Evolutionary conservation across 208 protist species (phyloP).

Genomic region (Cochliopodium minus): DNA sequence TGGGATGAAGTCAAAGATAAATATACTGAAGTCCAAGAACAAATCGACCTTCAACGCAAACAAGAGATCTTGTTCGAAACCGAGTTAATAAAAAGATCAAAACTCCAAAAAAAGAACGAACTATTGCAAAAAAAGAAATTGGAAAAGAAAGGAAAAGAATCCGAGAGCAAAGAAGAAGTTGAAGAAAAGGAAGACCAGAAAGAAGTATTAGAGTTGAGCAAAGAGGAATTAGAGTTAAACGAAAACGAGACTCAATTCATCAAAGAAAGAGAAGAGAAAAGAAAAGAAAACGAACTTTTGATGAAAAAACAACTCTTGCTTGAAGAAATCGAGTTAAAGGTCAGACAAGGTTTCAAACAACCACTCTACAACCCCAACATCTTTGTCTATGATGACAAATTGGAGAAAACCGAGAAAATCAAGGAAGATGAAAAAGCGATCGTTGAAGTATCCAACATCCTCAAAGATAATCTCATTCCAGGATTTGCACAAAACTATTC

Average conservation of each 20-base stretch:
- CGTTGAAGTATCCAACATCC: slow-evolving; percentile 7
- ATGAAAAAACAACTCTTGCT: no score
- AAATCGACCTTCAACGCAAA: no score
- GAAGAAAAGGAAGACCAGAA: slow-evolving; percentile 2
- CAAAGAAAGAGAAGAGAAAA: background rate
- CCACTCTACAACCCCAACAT: slow-evolving; percentile 2
- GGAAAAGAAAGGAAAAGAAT: background rate
- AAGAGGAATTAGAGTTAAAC: background rate
- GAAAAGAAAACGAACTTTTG: background rate
- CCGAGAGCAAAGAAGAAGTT: no score
- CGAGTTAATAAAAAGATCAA: no score
- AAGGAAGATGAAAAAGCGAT: slow-evolving; percentile 12
- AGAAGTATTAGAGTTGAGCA: background rate
- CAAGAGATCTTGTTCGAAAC: no score
- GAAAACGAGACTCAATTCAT: background rate
- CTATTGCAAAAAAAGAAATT: background rate
- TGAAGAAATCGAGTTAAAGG: background rate
- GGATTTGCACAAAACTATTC: background rate
- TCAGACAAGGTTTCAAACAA: slow-evolving; percentile 2
- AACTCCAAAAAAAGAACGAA: no score
- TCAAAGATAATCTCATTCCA: slow-evolving; percentile 19
- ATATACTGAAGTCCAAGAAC: background rate
- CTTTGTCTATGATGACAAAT: background rate
- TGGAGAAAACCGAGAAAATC: slow-evolving; percentile 8
- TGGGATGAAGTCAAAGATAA: no score